Conservation (phyloP, 139 green algal genomes). For the Tetradesmus lagerheimii region DNA sequence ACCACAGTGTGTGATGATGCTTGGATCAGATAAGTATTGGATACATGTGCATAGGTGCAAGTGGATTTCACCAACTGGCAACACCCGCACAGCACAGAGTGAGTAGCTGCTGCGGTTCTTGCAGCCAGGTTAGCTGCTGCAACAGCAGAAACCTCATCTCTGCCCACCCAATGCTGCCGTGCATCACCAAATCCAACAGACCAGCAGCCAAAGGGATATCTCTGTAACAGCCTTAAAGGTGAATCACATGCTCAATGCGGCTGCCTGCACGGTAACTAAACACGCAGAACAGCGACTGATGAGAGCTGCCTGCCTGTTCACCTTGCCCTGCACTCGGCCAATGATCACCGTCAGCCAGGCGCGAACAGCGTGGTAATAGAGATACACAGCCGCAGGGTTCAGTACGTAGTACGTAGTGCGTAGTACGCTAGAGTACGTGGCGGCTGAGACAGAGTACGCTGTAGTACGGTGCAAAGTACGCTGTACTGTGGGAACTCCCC, state of each 20-base stretch:
- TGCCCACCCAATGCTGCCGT: not conserved
- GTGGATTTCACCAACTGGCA: too few relatives aligned
- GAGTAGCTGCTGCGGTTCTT: not conserved
- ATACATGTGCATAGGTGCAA: too few relatives aligned
- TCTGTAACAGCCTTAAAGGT: not conserved
- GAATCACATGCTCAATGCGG: not conserved
- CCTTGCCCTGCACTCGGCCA: not conserved
- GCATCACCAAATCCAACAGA: not conserved
- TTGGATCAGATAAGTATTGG: too few relatives aligned
- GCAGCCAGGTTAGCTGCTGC: not conserved
- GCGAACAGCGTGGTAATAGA: not conserved
- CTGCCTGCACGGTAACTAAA: not conserved
- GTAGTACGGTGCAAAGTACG: too few relatives aligned
- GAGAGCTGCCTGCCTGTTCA: not conserved
- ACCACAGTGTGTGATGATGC: too few relatives aligned
- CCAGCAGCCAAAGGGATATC: not conserved
- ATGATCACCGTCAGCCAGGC: not conserved
- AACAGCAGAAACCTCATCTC: not conserved
- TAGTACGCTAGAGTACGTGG: too few relatives aligned
- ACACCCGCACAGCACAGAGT: too few relatives aligned
- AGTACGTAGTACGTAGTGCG: too few relatives aligned
- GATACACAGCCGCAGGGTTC: too few relatives aligned
- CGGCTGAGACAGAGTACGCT: too few relatives aligned
- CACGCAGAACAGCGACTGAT: not conserved
- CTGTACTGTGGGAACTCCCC: too few relatives aligned